phyloP scores from a whole-genome alignment of 208 protist genomes.

The Leptomonas seymouri region DNA sequence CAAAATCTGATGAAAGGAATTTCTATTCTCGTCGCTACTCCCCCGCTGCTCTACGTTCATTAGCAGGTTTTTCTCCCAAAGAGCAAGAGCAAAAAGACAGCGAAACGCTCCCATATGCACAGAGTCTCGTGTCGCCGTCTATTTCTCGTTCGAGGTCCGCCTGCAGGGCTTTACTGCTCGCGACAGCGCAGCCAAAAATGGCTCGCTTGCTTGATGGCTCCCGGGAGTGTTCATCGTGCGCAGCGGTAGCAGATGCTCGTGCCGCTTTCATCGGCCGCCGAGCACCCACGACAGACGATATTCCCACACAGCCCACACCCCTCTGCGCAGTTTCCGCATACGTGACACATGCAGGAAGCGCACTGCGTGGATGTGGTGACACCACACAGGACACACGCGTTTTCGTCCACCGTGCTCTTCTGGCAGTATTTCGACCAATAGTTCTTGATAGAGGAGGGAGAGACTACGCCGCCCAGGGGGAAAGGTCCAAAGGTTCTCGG shows the following conservation, averaged over 20 bases:
- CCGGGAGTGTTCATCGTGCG: conserved; percentile 56
- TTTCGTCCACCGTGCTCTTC: conserved; percentile 21
- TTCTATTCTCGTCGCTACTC: no score
- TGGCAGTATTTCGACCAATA: conserved; percentile 22
- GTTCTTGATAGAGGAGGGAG: conserved; percentile 27
- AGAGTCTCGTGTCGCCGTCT: no score
- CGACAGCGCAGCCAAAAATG: background rate
- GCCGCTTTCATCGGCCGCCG: conserved; percentile 76
- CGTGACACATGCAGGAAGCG: conserved; percentile 30
- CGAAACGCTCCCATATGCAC: no score
- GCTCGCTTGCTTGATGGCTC: background rate
- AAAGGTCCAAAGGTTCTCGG: conserved; percentile 28
- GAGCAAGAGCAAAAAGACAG: no score
- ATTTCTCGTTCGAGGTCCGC: no score
- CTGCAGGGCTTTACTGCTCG: background rate
- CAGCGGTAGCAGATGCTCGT: conserved; percentile 70
- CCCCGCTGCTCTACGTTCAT: no score
- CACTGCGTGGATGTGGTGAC: conserved; percentile 7
- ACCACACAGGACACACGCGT: conserved; percentile 30
- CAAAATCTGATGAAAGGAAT: no score
- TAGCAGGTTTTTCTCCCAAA: no score
- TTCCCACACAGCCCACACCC: conserved; percentile 32
- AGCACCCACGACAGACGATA: conserved; percentile 47
- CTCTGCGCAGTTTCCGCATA: conserved; percentile 42
- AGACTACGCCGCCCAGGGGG: conserved; percentile 25